These are phyloP conservation scores for Komagataella kurtzmanii DNA, from an alignment of 805 yeast species.

Conservation along the genomic window DNA sequence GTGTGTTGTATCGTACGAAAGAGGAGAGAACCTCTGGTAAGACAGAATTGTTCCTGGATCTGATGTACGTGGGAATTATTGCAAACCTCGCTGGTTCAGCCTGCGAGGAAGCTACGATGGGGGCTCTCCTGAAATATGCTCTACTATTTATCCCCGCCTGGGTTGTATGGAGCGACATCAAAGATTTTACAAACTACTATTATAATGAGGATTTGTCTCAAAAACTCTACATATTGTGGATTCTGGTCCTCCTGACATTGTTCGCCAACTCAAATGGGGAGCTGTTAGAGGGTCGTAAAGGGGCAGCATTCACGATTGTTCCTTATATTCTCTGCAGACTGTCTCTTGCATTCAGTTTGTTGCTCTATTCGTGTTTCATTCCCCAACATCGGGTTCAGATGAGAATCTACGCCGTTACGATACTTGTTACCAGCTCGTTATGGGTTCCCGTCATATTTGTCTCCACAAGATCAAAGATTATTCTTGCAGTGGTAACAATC, in stretches of 20 bases:
- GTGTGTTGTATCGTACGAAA: constrained; percentile 38
- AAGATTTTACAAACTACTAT: constrained; percentile 51
- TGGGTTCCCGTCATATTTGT: constrained; percentile 44
- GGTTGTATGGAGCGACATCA: constrained; percentile 52
- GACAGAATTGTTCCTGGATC: constrained; percentile 47
- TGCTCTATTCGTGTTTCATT: constrained; percentile 29
- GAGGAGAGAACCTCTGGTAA: constrained; percentile 38
- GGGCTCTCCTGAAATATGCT: constrained; percentile 30
- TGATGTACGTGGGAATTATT: constrained; percentile 51
- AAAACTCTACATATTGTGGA: constrained; percentile 37
- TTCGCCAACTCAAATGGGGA: constrained; percentile 33
- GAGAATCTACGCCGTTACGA: constrained; percentile 21
- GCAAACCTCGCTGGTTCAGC: constrained; percentile 45
- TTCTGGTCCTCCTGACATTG: constrained; percentile 31
- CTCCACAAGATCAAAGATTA: constrained; percentile 29
- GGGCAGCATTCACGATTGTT: constrained; percentile 30
- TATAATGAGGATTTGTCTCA: constrained; percentile 49
- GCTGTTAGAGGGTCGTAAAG: constrained; percentile 21
- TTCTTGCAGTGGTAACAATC: constrained; percentile 25
- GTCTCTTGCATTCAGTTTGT: constrained; percentile 19
- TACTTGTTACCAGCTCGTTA: constrained; percentile 21
- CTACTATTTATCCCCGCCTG: constrained; percentile 45
- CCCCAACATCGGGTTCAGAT: constrained; percentile 38
- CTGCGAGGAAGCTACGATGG: constrained; percentile 33
- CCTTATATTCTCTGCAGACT: constrained; percentile 35